phyloP scores from a whole-genome alignment of 331 rosid genomes.

The Spiraea crenata region DNA sequence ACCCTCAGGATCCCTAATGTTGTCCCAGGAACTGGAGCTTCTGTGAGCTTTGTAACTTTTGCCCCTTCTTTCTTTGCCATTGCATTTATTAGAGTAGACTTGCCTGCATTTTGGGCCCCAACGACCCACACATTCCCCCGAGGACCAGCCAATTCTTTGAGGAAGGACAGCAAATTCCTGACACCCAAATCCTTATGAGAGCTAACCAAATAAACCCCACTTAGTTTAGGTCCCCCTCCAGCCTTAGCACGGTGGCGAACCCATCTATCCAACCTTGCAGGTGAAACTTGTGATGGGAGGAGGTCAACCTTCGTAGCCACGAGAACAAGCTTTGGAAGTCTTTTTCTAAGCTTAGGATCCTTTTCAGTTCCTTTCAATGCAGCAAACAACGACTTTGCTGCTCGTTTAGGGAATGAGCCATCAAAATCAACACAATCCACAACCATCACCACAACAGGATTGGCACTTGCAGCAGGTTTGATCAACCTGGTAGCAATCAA shows the following conservation, averaged over 20 bases:
- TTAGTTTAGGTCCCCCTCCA: slow-evolving; percentile 76
- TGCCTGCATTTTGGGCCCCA: slow-evolving; percentile 96
- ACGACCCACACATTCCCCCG: slow-evolving; percentile 97
- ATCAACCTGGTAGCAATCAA: slow-evolving; percentile 68
- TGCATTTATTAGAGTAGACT: slow-evolving; percentile 88
- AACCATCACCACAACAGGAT: slow-evolving; percentile 76
- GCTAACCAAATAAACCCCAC: slow-evolving; percentile 80
- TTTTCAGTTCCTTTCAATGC: slow-evolving; percentile 51
- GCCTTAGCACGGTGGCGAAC: slow-evolving; percentile 75
- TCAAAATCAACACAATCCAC: slow-evolving; percentile 97
- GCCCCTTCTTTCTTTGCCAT: slow-evolving; percentile 79
- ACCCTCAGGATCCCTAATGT: slow-evolving; percentile 86
- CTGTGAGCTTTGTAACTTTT: slow-evolving; percentile 76
- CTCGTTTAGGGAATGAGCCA: slow-evolving; percentile 80
- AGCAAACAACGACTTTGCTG: slow-evolving; percentile 70
- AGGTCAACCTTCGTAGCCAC: slow-evolving; percentile 94
- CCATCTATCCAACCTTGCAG: slow-evolving; percentile 88
- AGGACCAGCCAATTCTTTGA: slow-evolving; percentile 83
- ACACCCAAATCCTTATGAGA: slow-evolving; percentile 75
- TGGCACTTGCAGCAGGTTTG: slow-evolving; percentile 65
- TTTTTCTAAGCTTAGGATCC: slow-evolving; percentile 48
- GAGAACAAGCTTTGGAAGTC: slow-evolving; percentile 79
- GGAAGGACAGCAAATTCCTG: slow-evolving; percentile 68
- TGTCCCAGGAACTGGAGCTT: slow-evolving; percentile 94
- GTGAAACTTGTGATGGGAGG: slow-evolving; percentile 77